These are phyloP conservation scores for Botrytis fabae DNA, from an alignment of 2,329 filamentous ascomycete genomes.

Conservation along the genomic window DNA sequence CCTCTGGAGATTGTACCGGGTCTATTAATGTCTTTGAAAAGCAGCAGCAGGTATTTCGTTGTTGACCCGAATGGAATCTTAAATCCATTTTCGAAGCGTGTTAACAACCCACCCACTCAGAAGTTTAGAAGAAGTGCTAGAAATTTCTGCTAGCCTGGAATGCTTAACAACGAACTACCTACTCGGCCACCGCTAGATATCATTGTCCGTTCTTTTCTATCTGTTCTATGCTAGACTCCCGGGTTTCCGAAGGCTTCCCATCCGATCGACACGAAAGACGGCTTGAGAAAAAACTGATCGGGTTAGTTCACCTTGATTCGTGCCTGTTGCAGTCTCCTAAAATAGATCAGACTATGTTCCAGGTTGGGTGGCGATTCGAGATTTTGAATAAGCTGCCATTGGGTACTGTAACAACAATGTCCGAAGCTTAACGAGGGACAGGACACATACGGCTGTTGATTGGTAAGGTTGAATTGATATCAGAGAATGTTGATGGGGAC, in stretches of 20 bases:
- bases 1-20: slow-evolving; percentile 1
- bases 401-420: background rate
- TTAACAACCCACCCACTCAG: background rate
- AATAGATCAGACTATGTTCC: slow-evolving; percentile 14
- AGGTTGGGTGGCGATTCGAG: slow-evolving; percentile 1
- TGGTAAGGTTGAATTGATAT: background rate
- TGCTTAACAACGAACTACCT: background rate
- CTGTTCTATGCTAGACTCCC: background rate
- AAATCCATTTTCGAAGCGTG: slow-evolving; percentile 6
- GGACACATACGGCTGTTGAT: background rate
- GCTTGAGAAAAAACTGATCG: background rate
- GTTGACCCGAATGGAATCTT: background rate
- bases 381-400: background rate
- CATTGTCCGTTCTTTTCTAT: background rate
- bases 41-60: background rate
- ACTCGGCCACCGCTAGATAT: slow-evolving; percentile 1
- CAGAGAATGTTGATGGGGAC: background rate
- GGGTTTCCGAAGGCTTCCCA: background rate
- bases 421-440: background rate
- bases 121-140: background rate
- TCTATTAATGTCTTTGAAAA: background rate
- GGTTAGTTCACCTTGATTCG: background rate
- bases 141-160: background rate
- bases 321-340: background rate
- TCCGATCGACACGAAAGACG: slow-evolving; percentile 1